Evolutionary conservation across 192 early-diverging fungal genomes (phyloP).

Genomic region (Coemansia sp.): DNA sequence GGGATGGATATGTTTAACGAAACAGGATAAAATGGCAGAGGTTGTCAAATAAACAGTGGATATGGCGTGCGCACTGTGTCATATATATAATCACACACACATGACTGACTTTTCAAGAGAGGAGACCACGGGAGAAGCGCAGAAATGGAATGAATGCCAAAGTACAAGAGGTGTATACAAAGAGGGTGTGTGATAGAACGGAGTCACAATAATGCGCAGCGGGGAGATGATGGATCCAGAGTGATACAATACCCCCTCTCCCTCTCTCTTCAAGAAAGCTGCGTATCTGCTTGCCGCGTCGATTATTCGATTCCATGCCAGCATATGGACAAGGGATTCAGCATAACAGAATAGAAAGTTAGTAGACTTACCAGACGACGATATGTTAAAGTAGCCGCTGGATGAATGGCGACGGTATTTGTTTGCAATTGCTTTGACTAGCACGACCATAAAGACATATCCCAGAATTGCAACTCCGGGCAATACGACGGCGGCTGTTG

Average conservation of each 20-base stretch:
- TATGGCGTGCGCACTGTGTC: not conserved
- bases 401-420: conserved; percentile 14
- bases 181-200: not conserved
- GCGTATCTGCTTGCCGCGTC: too few species aligned
- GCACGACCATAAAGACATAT: conserved; percentile 12
- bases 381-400: not conserved
- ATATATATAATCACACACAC: not conserved
- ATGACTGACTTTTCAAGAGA: conserved; percentile 5
- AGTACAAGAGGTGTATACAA: not conserved
- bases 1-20: not conserved
- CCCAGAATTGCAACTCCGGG: conserved; percentile 34
- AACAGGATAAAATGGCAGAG: not conserved
- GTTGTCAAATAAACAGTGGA: not conserved
- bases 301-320: too few species aligned
- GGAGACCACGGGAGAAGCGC: not conserved
- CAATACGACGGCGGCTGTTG: conserved; percentile 15
- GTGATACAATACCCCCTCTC: too few species aligned
- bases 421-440: not conserved
- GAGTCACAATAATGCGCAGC: conserved; percentile 7
- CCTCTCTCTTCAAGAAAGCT: too few species aligned
- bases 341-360: not conserved
- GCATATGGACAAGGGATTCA: too few species aligned
- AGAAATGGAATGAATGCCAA: not conserved
- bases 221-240: too few species aligned
- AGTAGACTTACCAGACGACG: not conserved